Evolutionary conservation across 1,284 basidiomycete species (phyloP).

Genomic region (Ustilago cynodontis): DNA sequence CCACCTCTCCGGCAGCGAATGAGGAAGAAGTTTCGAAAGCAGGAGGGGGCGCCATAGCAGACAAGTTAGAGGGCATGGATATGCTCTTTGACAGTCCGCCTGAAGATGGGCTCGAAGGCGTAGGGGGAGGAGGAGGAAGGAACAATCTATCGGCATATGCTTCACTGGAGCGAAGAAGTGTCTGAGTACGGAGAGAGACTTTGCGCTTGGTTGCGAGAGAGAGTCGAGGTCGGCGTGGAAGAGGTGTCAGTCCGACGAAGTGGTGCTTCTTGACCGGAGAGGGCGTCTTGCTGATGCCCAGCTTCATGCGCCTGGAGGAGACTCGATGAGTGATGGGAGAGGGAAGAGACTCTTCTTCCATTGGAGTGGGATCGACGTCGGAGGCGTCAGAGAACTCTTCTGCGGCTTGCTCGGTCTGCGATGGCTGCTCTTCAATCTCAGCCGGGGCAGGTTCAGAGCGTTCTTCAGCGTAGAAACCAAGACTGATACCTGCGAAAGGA

Average conservation of each 20-base stretch:
- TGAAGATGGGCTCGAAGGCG: slow-evolving; percentile 1
- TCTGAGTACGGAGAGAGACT: slow-evolving; percentile 51
- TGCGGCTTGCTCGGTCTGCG: slow-evolving; percentile 7
- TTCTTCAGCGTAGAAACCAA: slow-evolving; percentile 57
- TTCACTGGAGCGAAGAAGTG: slow-evolving; percentile 48
- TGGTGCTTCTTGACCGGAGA: slow-evolving; percentile 47
- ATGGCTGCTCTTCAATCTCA: background rate
- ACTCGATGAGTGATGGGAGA: slow-evolving; percentile 13
- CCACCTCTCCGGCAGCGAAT: background rate
- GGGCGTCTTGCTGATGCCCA: slow-evolving; percentile 48
- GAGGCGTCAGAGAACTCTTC: slow-evolving; percentile 31
- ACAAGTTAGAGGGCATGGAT: slow-evolving; percentile 46
- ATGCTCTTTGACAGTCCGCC: slow-evolving; percentile 38
- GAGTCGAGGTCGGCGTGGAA: slow-evolving; percentile 48
- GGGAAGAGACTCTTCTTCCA: slow-evolving; percentile 22
- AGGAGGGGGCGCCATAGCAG: slow-evolving; percentile 13
- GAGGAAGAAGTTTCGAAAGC: slow-evolving; percentile 16
- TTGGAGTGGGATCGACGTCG: slow-evolving; percentile 20
- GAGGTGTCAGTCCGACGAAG: slow-evolving; percentile 41
- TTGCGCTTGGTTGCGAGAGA: slow-evolving; percentile 43
- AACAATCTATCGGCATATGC: slow-evolving; percentile 47
- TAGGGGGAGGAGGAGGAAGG: slow-evolving; percentile 41
- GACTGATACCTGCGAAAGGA: slow-evolving; percentile 43
- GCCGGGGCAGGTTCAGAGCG: slow-evolving; percentile 21
- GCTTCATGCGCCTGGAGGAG: slow-evolving; percentile 17